A percentile compares a stretch with the other conserved stretches of the same genome.
phyloP scores from a whole-genome alignment of 2,329 filamentous ascomycete genomes.

The Alternaria conjuncta region DNA sequence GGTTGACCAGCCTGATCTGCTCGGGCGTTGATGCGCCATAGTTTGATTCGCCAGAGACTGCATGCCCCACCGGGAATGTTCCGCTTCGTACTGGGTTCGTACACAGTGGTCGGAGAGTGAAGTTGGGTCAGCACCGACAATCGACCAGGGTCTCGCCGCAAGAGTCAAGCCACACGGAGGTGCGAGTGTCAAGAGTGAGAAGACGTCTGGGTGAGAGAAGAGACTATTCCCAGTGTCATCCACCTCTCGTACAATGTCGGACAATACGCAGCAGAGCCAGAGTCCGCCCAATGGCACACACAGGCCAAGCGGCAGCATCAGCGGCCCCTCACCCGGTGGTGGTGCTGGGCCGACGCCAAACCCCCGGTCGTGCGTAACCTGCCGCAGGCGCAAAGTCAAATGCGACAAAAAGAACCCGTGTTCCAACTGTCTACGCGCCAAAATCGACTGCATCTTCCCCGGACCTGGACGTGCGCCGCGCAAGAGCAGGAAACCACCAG shows the following conservation, averaged over 20 bases:
- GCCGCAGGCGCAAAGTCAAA: conserved; percentile 67
- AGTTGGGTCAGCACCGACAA: conserved; percentile 8
- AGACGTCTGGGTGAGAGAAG: background rate
- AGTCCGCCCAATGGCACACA: conserved; percentile 27
- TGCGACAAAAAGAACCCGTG: conserved; percentile 81
- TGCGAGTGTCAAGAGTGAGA: conserved; percentile 1
- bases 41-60: background rate
- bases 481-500: conserved; percentile 70
- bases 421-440: conserved; percentile 73
- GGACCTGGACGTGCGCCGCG: conserved; percentile 75
- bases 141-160: conserved; percentile 11
- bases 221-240: background rate
- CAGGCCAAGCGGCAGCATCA: conserved; percentile 23
- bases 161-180: conserved; percentile 8
- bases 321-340: conserved; percentile 16
- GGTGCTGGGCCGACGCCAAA: conserved; percentile 25
- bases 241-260: conserved; percentile 30
- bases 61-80: background rate
- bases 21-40: background rate
- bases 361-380: conserved; percentile 47
- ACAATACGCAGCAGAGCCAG: conserved; percentile 24
- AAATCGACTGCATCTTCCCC: conserved; percentile 76
- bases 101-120: background rate
- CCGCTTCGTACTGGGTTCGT: background rate
- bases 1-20: background rate